Conservation (phyloP, 2,329 filamentous ascomycete genomes). For the Orbilia ellipsospora region DNA sequence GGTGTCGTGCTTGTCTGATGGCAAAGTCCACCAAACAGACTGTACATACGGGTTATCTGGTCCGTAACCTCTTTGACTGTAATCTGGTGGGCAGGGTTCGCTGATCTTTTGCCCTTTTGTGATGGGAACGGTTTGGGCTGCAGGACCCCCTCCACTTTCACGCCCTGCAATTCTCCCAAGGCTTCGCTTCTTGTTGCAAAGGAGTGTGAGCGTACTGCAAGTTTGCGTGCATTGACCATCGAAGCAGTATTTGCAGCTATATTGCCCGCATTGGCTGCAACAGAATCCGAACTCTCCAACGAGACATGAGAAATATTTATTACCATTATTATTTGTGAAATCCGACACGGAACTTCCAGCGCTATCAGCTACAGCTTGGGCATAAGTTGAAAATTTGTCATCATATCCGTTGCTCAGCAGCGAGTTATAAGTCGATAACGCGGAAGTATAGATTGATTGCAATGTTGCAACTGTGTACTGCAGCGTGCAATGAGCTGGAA, state of each 20-base stretch:
- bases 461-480: background rate
- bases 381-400: conserved; percentile 57
- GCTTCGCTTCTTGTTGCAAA: background rate
- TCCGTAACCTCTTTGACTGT: conserved; percentile 41
- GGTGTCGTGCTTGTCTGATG: background rate
- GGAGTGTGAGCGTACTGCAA: background rate
- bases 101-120: background rate
- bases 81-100: conserved; percentile 53
- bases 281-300: conserved; percentile 37
- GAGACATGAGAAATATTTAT: conserved; percentile 56
- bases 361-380: conserved; percentile 44
- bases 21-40: conserved; percentile 13
- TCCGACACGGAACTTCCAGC: conserved; percentile 34
- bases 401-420: conserved; percentile 56
- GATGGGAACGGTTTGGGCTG: background rate
- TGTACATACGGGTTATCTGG: background rate
- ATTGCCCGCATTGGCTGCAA: background rate
- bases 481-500: background rate
- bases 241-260: background rate
- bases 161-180: background rate
- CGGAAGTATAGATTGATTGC: too few species aligned
- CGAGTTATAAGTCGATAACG: background rate
- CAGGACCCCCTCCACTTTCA: background rate
- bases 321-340: conserved; percentile 56
- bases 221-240: background rate